Percentiles rank a stretch among this genome's conserved stretches.
These are phyloP conservation scores for Megacollybia platyphylla DNA, from an alignment of 1,284 basidiomycete genomes.

Conservation along the genomic window DNA sequence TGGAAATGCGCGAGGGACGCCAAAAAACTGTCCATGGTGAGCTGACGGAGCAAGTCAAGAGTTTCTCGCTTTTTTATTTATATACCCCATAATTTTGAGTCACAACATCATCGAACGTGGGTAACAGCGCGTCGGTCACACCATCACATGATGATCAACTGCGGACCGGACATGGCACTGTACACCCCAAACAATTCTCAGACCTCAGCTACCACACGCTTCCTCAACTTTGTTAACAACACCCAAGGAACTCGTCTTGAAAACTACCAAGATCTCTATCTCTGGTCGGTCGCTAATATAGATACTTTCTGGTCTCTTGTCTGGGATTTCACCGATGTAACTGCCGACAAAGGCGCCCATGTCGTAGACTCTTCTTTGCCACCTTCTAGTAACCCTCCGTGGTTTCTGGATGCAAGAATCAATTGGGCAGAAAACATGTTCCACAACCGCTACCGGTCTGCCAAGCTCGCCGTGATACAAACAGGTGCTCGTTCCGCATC, in stretches of 20 bases:
- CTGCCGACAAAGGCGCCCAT: conserved; percentile 49
- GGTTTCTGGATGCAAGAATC: conserved; percentile 61
- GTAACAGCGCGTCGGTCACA: too few species aligned
- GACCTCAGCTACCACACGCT: conserved; percentile 38
- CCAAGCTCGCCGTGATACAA: conserved; percentile 67
- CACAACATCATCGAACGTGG: neutral
- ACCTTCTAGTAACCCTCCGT: conserved; percentile 64
- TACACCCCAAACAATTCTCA: conserved; percentile 37
- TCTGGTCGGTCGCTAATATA: conserved; percentile 56
- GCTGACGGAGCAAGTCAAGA: neutral
- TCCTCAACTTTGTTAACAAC: conserved; percentile 46
- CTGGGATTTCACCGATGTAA: conserved; percentile 62
- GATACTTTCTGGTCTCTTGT: conserved; percentile 66
- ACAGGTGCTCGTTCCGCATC: conserved; percentile 21
- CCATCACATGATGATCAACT: neutral
- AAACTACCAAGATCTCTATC: conserved; percentile 58
- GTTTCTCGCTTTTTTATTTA: neutral
- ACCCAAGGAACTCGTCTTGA: conserved; percentile 33
- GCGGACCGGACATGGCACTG: conserved; percentile 18
- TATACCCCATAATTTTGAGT: neutral
- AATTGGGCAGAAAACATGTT: conserved; percentile 89
- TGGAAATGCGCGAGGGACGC: neutral
- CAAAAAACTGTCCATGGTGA: neutral
- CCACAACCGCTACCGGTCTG: conserved; percentile 31
- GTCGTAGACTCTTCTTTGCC: conserved; percentile 45